Conservation (phyloP, 2,329 filamentous ascomycete species). For the Cladosporium sp. region DNA sequence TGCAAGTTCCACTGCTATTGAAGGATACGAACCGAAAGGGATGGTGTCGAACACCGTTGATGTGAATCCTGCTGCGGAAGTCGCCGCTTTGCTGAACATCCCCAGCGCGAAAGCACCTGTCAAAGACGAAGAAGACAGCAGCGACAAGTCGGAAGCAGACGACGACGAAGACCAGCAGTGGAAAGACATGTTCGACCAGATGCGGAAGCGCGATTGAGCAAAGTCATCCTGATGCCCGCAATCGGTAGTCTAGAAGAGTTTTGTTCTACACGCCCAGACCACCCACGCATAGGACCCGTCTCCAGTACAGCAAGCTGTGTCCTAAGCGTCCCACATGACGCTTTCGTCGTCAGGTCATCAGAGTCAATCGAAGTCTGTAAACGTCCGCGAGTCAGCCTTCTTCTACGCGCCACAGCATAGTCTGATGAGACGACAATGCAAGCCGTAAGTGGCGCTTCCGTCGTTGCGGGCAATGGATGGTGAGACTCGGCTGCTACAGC, state of each 20-base stretch:
- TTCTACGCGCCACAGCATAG: neutral
- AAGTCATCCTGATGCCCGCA: neutral
- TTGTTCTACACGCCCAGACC: neutral
- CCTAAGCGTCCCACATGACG: neutral
- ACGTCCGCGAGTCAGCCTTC: neutral
- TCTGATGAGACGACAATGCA: neutral
- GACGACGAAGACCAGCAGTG: conserved; percentile 20
- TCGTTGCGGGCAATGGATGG: neutral
- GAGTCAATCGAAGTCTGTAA: neutral
- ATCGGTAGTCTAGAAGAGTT: neutral
- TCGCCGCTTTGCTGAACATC: conserved; percentile 9
- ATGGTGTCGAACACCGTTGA: neutral
- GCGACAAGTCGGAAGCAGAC: neutral
- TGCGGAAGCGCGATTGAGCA: conserved; percentile 13
- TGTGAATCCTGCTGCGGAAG: neutral
- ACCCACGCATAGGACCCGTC: neutral
- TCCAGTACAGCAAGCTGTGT: neutral
- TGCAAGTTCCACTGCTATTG: conserved; percentile 8
- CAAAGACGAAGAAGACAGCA: neutral
- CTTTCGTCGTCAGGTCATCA: neutral
- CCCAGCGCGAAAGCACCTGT: neutral
- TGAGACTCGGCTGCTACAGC: neutral
- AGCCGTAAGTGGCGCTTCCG: neutral
- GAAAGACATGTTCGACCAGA: conserved; percentile 20
- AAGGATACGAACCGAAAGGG: conserved; percentile 16